Conservation (phyloP, 495 filamentous ascomycete species). For the Sordaria brevicollis region DNA sequence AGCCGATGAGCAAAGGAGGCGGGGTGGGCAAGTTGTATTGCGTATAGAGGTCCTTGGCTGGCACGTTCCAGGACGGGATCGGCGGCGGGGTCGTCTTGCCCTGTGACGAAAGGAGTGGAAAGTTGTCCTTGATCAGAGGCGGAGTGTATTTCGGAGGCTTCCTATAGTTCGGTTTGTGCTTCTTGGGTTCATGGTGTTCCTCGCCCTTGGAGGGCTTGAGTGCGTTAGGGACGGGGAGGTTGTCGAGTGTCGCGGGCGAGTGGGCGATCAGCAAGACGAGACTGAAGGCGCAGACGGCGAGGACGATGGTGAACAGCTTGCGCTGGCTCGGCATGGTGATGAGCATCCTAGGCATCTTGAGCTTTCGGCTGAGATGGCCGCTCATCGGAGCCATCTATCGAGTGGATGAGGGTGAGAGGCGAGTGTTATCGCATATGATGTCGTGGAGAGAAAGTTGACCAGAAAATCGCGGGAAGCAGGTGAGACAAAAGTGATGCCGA, state of each 20-base stretch:
- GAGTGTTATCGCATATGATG: background rate
- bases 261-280: background rate
- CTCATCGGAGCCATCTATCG: background rate
- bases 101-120: constrained; percentile 25
- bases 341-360: constrained; percentile 1
- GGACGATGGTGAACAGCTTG: background rate
- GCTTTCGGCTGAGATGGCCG: background rate
- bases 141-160: constrained; percentile 24
- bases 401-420: background rate
- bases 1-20: constrained; percentile 50
- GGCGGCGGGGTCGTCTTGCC: constrained; percentile 22
- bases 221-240: background rate
- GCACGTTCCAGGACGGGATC: constrained; percentile 32
- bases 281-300: background rate
- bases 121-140: constrained; percentile 27
- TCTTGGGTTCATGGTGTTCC: background rate
- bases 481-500: background rate
- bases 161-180: constrained; percentile 20
- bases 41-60: constrained; percentile 20
- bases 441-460: background rate
- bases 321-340: constrained; percentile 1
- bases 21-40: constrained; percentile 23
- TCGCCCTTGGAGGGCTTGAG: background rate
- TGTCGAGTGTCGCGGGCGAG: background rate
- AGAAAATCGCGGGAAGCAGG: background rate